phyloP scores from a whole-genome alignment of 768 basidiomycete species.

The Albatrellus ellisii region DNA sequence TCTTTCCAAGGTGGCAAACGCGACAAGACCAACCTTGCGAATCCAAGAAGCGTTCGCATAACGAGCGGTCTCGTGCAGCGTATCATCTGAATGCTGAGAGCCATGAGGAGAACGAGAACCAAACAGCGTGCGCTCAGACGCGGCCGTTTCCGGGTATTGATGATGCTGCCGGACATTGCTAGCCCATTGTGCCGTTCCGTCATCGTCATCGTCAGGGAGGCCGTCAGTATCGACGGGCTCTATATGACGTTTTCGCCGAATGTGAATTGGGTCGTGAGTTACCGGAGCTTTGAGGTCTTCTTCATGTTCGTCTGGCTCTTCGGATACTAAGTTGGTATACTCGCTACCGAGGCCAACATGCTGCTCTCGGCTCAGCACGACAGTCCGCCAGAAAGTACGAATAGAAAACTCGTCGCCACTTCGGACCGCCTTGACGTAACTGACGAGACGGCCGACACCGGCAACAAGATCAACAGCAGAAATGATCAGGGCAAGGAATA shows the following conservation, averaged over 20 bases:
- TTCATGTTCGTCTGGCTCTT: conserved; percentile 44
- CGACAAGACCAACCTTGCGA: conserved; percentile 29
- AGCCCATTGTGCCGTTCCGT: conserved; percentile 40
- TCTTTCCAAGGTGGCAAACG: conserved; percentile 46
- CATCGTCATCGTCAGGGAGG: conserved; percentile 13
- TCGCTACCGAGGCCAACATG: conserved; percentile 23
- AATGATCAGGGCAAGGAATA: conserved; percentile 32
- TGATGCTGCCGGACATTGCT: conserved; percentile 29
- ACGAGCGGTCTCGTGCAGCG: conserved; percentile 28
- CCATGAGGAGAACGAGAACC: conserved; percentile 27
- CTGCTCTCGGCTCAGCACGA: conserved; percentile 35
- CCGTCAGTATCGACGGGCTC: not conserved
- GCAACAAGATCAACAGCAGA: conserved; percentile 42
- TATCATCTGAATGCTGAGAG: conserved; percentile 43
- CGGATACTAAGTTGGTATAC: conserved; percentile 44
- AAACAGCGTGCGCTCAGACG: conserved; percentile 43
- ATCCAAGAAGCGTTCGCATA: conserved; percentile 17
- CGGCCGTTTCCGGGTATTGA: conserved; percentile 29
- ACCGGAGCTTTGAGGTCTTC: conserved; percentile 26
- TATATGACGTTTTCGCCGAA: too few relatives aligned
- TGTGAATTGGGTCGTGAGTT: conserved; percentile 4
- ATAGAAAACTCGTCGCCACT: conserved; percentile 28
- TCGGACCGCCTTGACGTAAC: conserved; percentile 27
- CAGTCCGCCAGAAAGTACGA: conserved; percentile 40
- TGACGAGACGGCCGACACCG: conserved; percentile 34